These are phyloP conservation scores for Ophiostoma sp. DNA, from an alignment of 2,329 filamentous ascomycete genomes.

Conservation along the genomic window DNA sequence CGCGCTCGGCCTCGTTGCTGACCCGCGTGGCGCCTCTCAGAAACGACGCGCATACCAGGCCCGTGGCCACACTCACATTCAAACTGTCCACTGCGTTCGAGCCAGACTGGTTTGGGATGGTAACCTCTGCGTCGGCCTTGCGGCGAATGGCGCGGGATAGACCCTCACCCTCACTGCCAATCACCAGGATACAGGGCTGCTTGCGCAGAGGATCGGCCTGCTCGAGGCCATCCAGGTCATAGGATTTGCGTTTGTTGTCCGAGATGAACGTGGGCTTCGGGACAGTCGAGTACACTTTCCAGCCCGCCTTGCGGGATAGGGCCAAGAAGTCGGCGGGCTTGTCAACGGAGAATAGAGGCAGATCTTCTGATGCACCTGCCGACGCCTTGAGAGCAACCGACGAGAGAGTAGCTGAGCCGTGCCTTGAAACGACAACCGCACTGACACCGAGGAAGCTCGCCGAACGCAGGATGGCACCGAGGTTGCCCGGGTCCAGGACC, in stretches of 20 bases:
- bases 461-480: constrained; percentile 82
- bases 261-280: constrained; percentile 36
- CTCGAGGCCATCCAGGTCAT: constrained; percentile 46
- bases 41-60: constrained; percentile 67
- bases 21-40: constrained; percentile 38
- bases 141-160: constrained; percentile 59
- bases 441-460: constrained; percentile 88
- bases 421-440: constrained; percentile 69
- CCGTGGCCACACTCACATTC: constrained; percentile 87
- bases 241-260: constrained; percentile 22
- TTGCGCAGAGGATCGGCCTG: constrained; percentile 47
- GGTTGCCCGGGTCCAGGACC: constrained; percentile 79
- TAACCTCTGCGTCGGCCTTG: constrained; percentile 59
- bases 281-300: constrained; percentile 77
- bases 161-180: constrained; percentile 77
- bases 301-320: constrained; percentile 63
- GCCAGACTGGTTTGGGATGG: constrained; percentile 55
- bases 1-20: constrained; percentile 2
- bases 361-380: constrained; percentile 75
- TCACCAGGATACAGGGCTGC: constrained; percentile 69
- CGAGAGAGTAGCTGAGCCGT: constrained; percentile 67
- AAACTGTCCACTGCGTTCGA: constrained; percentile 70
- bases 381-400: constrained; percentile 80
- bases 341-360: constrained; percentile 65
- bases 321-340: constrained; percentile 65